Evolutionary conservation across 2,329 filamentous ascomycete genomes (phyloP).

Genomic region (Colletotrichum cuscutae): DNA sequence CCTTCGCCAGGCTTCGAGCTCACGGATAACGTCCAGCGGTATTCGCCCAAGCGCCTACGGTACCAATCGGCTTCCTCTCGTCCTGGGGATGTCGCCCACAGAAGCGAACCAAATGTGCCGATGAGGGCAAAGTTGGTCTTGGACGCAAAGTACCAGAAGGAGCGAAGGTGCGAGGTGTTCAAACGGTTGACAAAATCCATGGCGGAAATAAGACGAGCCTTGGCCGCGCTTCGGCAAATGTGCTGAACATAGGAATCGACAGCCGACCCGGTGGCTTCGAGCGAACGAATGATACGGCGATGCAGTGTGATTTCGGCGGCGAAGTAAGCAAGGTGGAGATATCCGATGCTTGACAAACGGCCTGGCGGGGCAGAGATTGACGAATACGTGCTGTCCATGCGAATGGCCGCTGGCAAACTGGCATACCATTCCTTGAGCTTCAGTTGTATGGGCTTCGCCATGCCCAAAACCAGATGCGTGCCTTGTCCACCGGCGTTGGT

Average conservation of each 20-base stretch:
- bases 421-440: constrained; percentile 87
- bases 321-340: constrained; percentile 91
- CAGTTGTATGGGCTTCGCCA: constrained; percentile 84
- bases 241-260: constrained; percentile 86
- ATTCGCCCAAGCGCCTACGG: constrained; percentile 84
- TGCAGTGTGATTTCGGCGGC: constrained; percentile 95
- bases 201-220: constrained; percentile 91
- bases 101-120: constrained; percentile 88
- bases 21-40: constrained; percentile 92
- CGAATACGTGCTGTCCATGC: constrained; percentile 71
- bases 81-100: constrained; percentile 89
- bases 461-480: constrained; percentile 76
- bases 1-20: constrained; percentile 77
- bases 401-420: constrained; percentile 69
- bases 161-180: constrained; percentile 84
- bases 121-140: constrained; percentile 95
- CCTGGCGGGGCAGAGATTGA: constrained; percentile 50
- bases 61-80: constrained; percentile 95
- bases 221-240: constrained; percentile 93
- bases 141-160: constrained; percentile 92
- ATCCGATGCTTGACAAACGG: constrained; percentile 72
- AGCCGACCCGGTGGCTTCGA: constrained; percentile 56
- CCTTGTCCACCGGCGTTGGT: constrained; percentile 74
- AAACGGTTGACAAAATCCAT: constrained; percentile 98
- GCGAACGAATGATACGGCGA: constrained; percentile 86